phyloP scores from a whole-genome alignment of 2,329 filamentous ascomycete species.

The Lecanicillium sp. region DNA sequence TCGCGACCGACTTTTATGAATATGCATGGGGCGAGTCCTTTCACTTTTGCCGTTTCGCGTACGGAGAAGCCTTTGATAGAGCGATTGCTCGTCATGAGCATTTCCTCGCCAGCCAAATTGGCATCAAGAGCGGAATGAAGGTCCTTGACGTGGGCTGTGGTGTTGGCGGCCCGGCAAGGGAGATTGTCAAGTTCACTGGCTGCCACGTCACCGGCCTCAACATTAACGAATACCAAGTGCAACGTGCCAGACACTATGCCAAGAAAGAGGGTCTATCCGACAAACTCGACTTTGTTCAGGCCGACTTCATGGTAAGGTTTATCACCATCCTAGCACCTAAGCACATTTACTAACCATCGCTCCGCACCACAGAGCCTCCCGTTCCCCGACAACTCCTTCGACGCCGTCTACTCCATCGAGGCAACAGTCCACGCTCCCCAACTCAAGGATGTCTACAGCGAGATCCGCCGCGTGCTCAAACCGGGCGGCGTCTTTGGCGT shows the following conservation, averaged over 20 bases:
- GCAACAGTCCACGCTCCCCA: slow-evolving; percentile 91
- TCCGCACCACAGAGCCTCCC: slow-evolving; percentile 65
- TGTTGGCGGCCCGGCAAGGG: slow-evolving; percentile 86
- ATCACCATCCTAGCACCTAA: too few species aligned
- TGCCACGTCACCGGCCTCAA: slow-evolving; percentile 82
- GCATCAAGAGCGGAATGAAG: slow-evolving; percentile 70
- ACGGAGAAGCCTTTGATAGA: slow-evolving; percentile 75
- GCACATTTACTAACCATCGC: neutral
- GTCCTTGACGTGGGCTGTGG: slow-evolving; percentile 94
- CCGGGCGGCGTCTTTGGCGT: slow-evolving; percentile 93
- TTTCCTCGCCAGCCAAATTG: slow-evolving; percentile 82
- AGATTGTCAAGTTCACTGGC: slow-evolving; percentile 88
- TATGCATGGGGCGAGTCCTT: slow-evolving; percentile 90
- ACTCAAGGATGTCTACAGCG: slow-evolving; percentile 83
- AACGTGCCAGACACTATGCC: slow-evolving; percentile 76
- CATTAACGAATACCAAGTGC: slow-evolving; percentile 97
- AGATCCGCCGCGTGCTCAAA: slow-evolving; percentile 93
- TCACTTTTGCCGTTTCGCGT: slow-evolving; percentile 90
- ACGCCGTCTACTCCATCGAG: slow-evolving; percentile 95
- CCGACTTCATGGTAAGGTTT: slow-evolving; percentile 74
- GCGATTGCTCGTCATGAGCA: slow-evolving; percentile 92
- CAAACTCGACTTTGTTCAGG: slow-evolving; percentile 78
- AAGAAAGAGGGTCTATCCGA: slow-evolving; percentile 67
- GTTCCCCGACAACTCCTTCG: slow-evolving; percentile 86
- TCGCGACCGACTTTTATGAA: slow-evolving; percentile 87